Conservation (phyloP, 768 basidiomycete genomes). For the Leccinum boreale region DNA sequence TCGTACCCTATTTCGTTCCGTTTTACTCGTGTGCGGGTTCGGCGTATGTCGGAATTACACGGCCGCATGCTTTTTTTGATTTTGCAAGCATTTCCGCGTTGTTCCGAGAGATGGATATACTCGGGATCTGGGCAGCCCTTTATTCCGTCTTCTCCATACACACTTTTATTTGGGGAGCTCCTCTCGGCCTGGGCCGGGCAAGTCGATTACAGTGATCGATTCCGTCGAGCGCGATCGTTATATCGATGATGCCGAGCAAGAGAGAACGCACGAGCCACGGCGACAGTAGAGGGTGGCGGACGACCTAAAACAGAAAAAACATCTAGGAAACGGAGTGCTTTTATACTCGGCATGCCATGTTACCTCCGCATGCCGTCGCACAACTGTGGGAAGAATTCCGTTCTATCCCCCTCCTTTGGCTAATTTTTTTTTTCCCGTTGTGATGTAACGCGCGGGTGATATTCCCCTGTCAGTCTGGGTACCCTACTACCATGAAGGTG, state of each 20-base stretch:
- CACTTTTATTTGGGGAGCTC: not conserved
- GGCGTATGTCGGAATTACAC: not conserved
- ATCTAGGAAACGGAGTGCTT: not conserved
- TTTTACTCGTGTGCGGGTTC: not conserved
- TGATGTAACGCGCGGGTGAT: not conserved
- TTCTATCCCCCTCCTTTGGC: constrained; percentile 2
- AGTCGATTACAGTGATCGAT: not conserved
- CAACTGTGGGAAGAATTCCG: constrained; percentile 3
- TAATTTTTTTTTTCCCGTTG: not conserved
- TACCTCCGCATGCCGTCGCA: constrained; percentile 2
- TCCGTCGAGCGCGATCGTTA: not conserved
- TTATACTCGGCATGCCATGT: constrained; percentile 2
- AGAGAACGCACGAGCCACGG: not conserved
- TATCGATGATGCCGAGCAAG: not conserved
- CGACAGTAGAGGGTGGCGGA: not conserved
- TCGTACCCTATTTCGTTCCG: not conserved
- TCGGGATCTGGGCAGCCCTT: not conserved
- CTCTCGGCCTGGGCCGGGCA: not conserved
- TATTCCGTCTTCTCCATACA: not conserved
- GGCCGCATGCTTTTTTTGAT: not conserved
- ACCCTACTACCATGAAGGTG: not conserved
- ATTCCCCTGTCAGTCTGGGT: not conserved
- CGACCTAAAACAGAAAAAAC: not conserved
- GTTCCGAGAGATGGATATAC: constrained; percentile 1
- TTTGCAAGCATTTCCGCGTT: not conserved